Evolutionary conservation across 805 yeast genomes (phyloP), one percentile per base, ranked within the genome.

Genomic region (Candida orba): DNA sequence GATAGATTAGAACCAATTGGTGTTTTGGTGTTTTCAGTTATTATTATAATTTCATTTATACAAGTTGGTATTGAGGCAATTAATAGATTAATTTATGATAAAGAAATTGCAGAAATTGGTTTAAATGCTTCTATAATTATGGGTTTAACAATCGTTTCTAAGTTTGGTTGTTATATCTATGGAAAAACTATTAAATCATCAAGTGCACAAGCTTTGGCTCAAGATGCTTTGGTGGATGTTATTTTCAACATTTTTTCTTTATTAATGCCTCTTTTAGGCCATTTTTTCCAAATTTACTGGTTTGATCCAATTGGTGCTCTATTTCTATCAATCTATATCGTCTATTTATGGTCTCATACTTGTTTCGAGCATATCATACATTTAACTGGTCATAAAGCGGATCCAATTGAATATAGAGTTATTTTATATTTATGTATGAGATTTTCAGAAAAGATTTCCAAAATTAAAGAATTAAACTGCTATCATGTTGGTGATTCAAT

Each of bases 401-500:
- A 71, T 30, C 72, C 72, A 3, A 69, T 68, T 34, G 87, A 84
- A 52, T 75, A 79, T 47, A 81, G 80, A 58, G 79, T 79, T 39
- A 72, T 85, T 6, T 62, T 85, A 17, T 85, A 85, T 54, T 60
- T 84, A 50, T 81, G 86, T 43, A 64, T 69, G 53, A 66, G 93
- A 41, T 85, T 83, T 58, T 81, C 91, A 1, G 81, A 76, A 42
- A 73, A 78, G 27, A 81, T 85, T 52, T 63, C 73, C 43, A 76
- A 73, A 42, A 75, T 84, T 46, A 84, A 84, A 15, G 75, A 79
- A 10, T 71, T 82, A 49, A 79, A 78, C 51, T 84, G 81, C 23
- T 85, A 84, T 57, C 90, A 85, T 55, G 84, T 81, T 17, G 95
- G 95, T 2, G 95, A 85, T 60, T 68, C 79, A 33, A 65, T 83